Conservation (phyloP, 768 basidiomycete species). For the Kockovaella imperatae region DNA sequence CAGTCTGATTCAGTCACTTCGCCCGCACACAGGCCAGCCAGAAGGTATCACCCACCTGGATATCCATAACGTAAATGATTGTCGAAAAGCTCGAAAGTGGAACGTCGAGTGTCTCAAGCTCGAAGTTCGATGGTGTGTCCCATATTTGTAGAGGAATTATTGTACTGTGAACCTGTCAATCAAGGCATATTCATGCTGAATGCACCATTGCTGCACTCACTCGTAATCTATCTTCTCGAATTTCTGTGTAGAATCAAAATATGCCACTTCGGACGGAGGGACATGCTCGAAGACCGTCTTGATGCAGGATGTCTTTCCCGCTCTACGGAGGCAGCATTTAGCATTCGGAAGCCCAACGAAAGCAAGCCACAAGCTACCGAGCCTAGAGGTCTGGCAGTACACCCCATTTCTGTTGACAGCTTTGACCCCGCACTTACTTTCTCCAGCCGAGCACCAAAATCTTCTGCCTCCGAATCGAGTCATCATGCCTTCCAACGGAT, state of each 20-base stretch:
- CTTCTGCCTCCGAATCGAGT: conserved; percentile 19
- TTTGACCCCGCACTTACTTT: conserved; percentile 26
- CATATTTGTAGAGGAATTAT: conserved; percentile 88
- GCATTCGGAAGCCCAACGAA: not conserved
- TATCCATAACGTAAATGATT: conserved; percentile 89
- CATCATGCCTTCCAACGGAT: conserved; percentile 6
- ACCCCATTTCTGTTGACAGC: not conserved
- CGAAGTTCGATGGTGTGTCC: conserved; percentile 84
- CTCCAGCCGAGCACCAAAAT: conserved; percentile 40
- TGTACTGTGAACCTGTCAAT: conserved; percentile 52
- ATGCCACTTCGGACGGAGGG: conserved; percentile 76
- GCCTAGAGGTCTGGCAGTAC: not conserved
- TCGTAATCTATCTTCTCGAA: conserved; percentile 68
- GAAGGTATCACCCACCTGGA: conserved; percentile 54
- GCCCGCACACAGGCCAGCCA: conserved; percentile 32
- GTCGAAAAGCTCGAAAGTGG: conserved; percentile 72
- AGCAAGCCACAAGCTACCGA: conserved; percentile 1
- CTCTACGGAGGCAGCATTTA: conserved; percentile 49
- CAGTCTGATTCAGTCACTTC: not conserved
- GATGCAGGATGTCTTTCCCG: conserved; percentile 84
- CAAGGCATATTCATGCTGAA: not conserved
- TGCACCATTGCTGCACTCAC: conserved; percentile 50
- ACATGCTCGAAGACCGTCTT: conserved; percentile 85
- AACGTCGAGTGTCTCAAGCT: conserved; percentile 61
- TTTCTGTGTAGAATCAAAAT: conserved; percentile 76